These are phyloP conservation scores for Hymenoscyphus fructigenus DNA, from an alignment of 2,329 filamentous ascomycete genomes.

Conservation along the genomic window DNA sequence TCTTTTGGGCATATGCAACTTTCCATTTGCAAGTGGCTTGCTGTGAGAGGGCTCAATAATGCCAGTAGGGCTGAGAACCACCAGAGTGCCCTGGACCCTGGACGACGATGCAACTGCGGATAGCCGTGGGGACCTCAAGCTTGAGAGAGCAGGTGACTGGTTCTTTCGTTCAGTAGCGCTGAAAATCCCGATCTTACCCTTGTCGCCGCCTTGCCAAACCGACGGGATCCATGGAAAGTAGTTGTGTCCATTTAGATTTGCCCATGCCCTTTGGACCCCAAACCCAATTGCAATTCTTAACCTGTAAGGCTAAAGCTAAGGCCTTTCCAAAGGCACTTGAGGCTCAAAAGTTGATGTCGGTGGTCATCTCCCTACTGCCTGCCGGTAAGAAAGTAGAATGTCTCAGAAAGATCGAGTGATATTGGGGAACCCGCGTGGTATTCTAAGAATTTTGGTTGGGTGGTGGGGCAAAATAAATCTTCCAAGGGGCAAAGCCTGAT, in stretches of 20 bases:
- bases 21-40: neutral
- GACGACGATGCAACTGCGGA: neutral
- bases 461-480: slow-evolving; percentile 1
- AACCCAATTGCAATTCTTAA: neutral
- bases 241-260: neutral
- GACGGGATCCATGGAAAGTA: neutral
- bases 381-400: neutral
- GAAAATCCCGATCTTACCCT: neutral
- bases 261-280: neutral
- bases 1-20: neutral
- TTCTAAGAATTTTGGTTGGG: neutral
- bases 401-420: neutral
- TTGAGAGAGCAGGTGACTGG: neutral
- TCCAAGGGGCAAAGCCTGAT: neutral
- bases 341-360: neutral
- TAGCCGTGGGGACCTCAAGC: neutral
- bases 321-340: neutral
- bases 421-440: neutral
- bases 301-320: neutral
- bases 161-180: neutral
- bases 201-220: neutral
- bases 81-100: neutral
- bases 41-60: neutral
- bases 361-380: neutral
- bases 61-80: slow-evolving; percentile 1